Evolutionary conservation across 164 flowering plant genomes (phyloP).

Genomic region (Vitis vinifera): ASM3070453v1 NC_081807.1:2967501-2968000

Average conservation of each 20-base stretch:
- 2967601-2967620: constrained; percentile 77
- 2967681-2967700: constrained; percentile 78
- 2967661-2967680: constrained; percentile 78
- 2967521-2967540: constrained; percentile 95
- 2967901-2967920: constrained; percentile 96
- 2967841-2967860: constrained; percentile 99
- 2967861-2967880: constrained; percentile 97
- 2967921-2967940: constrained; percentile 98
- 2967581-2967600: constrained; percentile 88
- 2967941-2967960: constrained; percentile 88
- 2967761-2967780: constrained; percentile 73
- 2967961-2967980: constrained; percentile 95
- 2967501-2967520: constrained; percentile 53
- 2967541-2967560: constrained; percentile 94
- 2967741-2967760: constrained; percentile 93
- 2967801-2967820: constrained; percentile 97
- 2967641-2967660: constrained; percentile 81
- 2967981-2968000: constrained; percentile 98
- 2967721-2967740: constrained; percentile 88
- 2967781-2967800: constrained; percentile 74
- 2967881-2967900: constrained; percentile 93
- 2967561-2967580: constrained; percentile 92
- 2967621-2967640: constrained; percentile 91
- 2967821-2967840: constrained; percentile 87
- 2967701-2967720: constrained; percentile 90